Evolutionary conservation across 345 rosid genomes (phyloP).

Genomic region (Eutrema japonicum): DNA sequence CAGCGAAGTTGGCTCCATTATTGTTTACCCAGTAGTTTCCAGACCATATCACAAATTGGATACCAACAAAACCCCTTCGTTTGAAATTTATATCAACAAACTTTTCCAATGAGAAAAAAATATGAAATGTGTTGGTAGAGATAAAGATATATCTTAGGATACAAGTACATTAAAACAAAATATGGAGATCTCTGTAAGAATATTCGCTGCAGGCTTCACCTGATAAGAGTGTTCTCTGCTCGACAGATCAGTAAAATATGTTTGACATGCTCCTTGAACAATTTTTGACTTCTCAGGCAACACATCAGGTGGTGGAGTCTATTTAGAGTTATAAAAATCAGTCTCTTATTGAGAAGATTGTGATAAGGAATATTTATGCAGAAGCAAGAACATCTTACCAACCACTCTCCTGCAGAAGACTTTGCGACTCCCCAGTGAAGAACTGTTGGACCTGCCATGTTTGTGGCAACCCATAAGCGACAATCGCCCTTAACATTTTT

Average conservation of each 20-base stretch:
- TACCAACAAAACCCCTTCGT: slow-evolving; percentile 52
- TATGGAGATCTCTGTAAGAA: neutral
- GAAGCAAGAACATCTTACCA: slow-evolving; percentile 50
- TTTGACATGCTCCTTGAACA: slow-evolving; percentile 63
- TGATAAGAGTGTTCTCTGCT: slow-evolving; percentile 54
- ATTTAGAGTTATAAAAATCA: slow-evolving; percentile 24
- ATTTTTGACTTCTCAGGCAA: slow-evolving; percentile 63
- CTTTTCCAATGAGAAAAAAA: slow-evolving; percentile 27
- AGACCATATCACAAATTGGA: slow-evolving; percentile 64
- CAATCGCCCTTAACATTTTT: slow-evolving; percentile 45
- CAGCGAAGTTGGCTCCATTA: slow-evolving; percentile 56
- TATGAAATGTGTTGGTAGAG: slow-evolving; percentile 18
- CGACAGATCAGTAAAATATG: slow-evolving; percentile 53
- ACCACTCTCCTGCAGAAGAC: slow-evolving; percentile 60
- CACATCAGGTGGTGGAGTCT: slow-evolving; percentile 61
- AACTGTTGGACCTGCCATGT: slow-evolving; percentile 54
- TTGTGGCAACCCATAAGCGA: slow-evolving; percentile 55
- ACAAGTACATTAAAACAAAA: slow-evolving; percentile 3
- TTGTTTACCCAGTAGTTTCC: slow-evolving; percentile 62
- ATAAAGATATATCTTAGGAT: slow-evolving; percentile 10
- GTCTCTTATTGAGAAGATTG: slow-evolving; percentile 15
- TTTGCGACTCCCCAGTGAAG: slow-evolving; percentile 69
- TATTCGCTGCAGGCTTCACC: slow-evolving; percentile 39
- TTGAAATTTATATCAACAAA: slow-evolving; percentile 55
- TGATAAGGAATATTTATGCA: neutral